Conservation (phyloP, 2,329 filamentous ascomycete genomes). For the Cercospora janseana region DNA sequence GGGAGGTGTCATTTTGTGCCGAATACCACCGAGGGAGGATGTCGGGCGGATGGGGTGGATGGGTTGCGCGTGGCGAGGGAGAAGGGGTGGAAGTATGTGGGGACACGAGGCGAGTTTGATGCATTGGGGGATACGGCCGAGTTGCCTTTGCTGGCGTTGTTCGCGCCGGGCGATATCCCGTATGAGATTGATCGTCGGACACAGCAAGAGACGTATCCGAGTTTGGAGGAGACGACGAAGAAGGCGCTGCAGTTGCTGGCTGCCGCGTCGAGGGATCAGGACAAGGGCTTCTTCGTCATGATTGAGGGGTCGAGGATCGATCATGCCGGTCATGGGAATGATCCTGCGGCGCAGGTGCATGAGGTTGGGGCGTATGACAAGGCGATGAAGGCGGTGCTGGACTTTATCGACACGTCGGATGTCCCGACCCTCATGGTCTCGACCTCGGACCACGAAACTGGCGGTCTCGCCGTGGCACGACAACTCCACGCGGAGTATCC, state of each 20-base stretch:
- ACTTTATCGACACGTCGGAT: conserved; percentile 74
- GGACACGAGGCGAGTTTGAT: conserved; percentile 69
- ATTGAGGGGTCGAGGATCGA: conserved; percentile 96
- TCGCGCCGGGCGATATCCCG: conserved; percentile 78
- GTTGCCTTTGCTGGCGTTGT: conserved; percentile 83
- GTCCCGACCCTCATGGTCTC: conserved; percentile 78
- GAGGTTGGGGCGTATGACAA: conserved; percentile 95
- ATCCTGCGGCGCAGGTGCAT: conserved; percentile 59
- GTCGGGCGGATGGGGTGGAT: conserved; percentile 74
- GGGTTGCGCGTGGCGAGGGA: conserved; percentile 70
- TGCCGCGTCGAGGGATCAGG: conserved; percentile 75
- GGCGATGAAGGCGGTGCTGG: conserved; percentile 75
- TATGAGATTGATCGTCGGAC: conserved; percentile 88
- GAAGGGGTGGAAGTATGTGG: conserved; percentile 77
- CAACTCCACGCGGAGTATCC: conserved; percentile 65
- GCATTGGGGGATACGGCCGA: conserved; percentile 66
- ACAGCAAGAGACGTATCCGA: conserved; percentile 77
- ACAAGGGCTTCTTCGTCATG: conserved; percentile 97
- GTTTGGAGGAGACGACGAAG: conserved; percentile 84
- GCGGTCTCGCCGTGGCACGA: conserved; percentile 77
- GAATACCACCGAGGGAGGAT: conserved; percentile 77
- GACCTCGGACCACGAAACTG: conserved; percentile 96
- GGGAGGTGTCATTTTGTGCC: conserved; percentile 90
- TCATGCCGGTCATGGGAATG: conserved; percentile 72
- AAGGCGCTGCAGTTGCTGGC: conserved; percentile 78